These are phyloP conservation scores for Blakeslea trispora DNA, from an alignment of 371 early-diverging fungal genomes.

Conservation along the genomic window DNA sequence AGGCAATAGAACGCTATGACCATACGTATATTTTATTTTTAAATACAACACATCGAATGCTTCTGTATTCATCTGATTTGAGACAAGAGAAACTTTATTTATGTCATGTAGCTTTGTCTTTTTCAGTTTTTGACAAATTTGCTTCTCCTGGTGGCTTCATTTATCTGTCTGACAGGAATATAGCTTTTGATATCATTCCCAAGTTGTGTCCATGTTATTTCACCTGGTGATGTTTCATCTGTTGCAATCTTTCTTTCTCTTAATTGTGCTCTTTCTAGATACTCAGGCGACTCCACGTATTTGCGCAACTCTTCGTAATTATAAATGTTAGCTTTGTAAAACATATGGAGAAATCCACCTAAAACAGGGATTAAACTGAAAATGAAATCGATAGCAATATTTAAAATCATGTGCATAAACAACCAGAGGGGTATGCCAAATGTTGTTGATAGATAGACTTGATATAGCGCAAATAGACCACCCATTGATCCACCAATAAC, in stretches of 20 bases:
- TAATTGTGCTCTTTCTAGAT: conserved; percentile 12
- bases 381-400: conserved; percentile 36
- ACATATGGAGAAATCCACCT: conserved; percentile 41
- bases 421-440: conserved; percentile 53
- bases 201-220: conserved; percentile 12
- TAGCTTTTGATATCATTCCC: conserved; percentile 2
- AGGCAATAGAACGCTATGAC: too few species aligned
- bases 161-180: conserved; percentile 70
- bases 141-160: not conserved
- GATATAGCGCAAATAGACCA: conserved; percentile 32
- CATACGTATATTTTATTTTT: too few species aligned
- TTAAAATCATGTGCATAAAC: conserved; percentile 38
- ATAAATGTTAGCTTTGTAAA: conserved; percentile 49
- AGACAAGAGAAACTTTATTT: too few species aligned
- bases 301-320: conserved; percentile 33
- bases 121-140: not conserved
- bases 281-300: conserved; percentile 18
- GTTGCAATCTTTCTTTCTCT: not conserved
- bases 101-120: not conserved
- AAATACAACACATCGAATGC: too few species aligned
- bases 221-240: not conserved
- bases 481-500: conserved; percentile 39
- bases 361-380: conserved; percentile 39
- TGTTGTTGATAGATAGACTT: conserved; percentile 42
- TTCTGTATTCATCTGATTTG: too few species aligned